Evolutionary conservation across 352 stramenopile genomes (phyloP).

Genomic region (Phytopythium oedochilum): DNA sequence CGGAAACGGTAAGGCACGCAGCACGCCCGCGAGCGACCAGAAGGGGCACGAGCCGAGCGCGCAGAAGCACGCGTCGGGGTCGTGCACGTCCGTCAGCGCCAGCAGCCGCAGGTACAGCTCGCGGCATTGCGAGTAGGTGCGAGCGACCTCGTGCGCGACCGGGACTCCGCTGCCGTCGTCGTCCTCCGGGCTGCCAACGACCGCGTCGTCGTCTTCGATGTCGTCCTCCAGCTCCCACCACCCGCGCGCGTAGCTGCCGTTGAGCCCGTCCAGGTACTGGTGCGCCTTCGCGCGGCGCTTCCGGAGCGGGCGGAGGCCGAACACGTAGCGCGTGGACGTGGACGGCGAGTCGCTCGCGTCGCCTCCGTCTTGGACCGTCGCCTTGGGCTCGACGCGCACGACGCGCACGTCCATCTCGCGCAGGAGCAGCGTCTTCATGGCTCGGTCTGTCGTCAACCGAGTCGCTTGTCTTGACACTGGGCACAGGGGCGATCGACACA

Average conservation of each 20-base stretch:
- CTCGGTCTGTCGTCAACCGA: background rate
- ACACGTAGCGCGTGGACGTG: slow-evolving; percentile 42
- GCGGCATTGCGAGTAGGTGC: slow-evolving; percentile 55
- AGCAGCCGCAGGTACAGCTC: slow-evolving; percentile 37
- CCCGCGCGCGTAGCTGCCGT: slow-evolving; percentile 7
- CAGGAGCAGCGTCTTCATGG: slow-evolving; percentile 35
- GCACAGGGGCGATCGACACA: background rate
- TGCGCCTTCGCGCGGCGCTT: slow-evolving; percentile 6
- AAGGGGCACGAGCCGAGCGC: slow-evolving; percentile 51
- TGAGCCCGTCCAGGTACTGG: slow-evolving; percentile 22
- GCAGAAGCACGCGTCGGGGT: slow-evolving; percentile 38
- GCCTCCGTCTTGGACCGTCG: background rate
- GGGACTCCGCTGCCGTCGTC: slow-evolving; percentile 11
- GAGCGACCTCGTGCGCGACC: slow-evolving; percentile 33
- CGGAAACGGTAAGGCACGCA: slow-evolving; percentile 46
- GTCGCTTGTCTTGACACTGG: background rate
- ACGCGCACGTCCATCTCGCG: slow-evolving; percentile 48
- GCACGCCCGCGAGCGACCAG: slow-evolving; percentile 40
- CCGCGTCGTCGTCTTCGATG: background rate
- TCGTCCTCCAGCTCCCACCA: slow-evolving; percentile 11
- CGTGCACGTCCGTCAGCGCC: slow-evolving; percentile 31
- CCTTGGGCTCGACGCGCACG: slow-evolving; percentile 18
- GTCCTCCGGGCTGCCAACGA: background rate
- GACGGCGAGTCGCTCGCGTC: background rate
- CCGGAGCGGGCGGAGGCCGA: slow-evolving; percentile 25